These are phyloP conservation scores for Podospora tetraspora DNA, from an alignment of 495 filamentous ascomycete genomes.

Conservation along the genomic window DNA sequence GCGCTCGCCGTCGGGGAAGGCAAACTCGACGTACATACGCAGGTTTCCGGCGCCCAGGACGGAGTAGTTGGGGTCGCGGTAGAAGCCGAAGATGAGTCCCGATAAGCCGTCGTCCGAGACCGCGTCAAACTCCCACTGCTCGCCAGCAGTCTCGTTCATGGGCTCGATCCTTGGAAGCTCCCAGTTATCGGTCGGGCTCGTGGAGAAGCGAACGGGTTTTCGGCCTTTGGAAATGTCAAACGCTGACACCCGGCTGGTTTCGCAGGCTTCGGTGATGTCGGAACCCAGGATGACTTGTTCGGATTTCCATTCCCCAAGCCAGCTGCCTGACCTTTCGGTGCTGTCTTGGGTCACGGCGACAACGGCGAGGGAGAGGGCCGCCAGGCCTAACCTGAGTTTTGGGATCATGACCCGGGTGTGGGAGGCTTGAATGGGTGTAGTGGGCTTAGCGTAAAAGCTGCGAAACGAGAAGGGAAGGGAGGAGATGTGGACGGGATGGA, in stretches of 20 bases:
- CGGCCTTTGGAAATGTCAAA: constrained; percentile 14
- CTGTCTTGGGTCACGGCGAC: background rate
- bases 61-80: constrained; percentile 15
- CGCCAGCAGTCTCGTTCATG: constrained; percentile 12
- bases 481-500: too few species aligned
- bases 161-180: constrained; percentile 9
- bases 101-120: constrained; percentile 11
- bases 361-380: background rate
- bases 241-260: constrained; percentile 5
- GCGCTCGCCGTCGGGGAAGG: constrained; percentile 6
- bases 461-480: too few species aligned
- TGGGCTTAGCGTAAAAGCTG: too few species aligned
- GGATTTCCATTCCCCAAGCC: constrained; percentile 4
- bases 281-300: background rate
- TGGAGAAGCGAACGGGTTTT: constrained; percentile 8
- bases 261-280: constrained; percentile 4
- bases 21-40: constrained; percentile 12
- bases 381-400: too few species aligned
- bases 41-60: constrained; percentile 8
- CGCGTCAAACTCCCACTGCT: constrained; percentile 15
- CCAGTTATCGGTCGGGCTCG: constrained; percentile 8
- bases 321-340: background rate
- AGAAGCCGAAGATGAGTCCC: constrained; percentile 12
- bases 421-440: too few species aligned
- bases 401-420: background rate